Base-by-base conservation (phyloP, 23 red algal genomes). In the Gracilaria domingensis region DNA sequence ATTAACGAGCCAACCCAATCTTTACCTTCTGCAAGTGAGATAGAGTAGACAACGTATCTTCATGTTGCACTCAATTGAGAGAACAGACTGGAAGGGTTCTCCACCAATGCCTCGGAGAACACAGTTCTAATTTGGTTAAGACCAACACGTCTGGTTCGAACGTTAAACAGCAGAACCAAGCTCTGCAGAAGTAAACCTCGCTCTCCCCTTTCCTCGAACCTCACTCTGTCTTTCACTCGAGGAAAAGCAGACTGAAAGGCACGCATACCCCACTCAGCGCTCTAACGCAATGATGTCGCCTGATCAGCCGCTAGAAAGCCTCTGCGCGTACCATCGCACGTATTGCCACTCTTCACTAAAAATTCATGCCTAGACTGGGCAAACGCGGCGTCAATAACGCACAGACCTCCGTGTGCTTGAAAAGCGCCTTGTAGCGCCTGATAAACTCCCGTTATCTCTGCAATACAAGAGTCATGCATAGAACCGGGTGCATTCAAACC, bases 391-490 rank as follows among this genome's bases (percentile, higher is more conserved):
- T 88, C 84, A 17, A 75, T 64, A 4, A 76, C 70, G 14, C 65
- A 75, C 4, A 0, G 5, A 2, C 49, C 60, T 25, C 84, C 84
- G 8, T 12, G 28, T n/a, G 13, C 4, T 24, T 60, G 36, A 26
- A 37, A 56, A 6, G 33, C 0, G 1, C 2, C 44, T 38, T 75
- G 5, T 53, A 75, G 4, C 39, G 56, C 76, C 12, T 12, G 16
- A 38, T 75, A 75, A 13, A 88, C 44, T 5, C 14, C 14, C 1
- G 62, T 35, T 0, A 64, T 74, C 45, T 88, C 64, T 21, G 66
- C 65, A 29, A 88, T 59, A 9, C 4, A 21, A 0, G 84, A 88
- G 84, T 88, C 84, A 20, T 88, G 66, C 84, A 88, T 88, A 5
- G 84, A 9, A 28, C 65, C 84, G 7, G 3, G 62, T 1, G 65